Conservation (phyloP, 2,329 filamentous ascomycete species). For the Phoma sp. region DNA sequence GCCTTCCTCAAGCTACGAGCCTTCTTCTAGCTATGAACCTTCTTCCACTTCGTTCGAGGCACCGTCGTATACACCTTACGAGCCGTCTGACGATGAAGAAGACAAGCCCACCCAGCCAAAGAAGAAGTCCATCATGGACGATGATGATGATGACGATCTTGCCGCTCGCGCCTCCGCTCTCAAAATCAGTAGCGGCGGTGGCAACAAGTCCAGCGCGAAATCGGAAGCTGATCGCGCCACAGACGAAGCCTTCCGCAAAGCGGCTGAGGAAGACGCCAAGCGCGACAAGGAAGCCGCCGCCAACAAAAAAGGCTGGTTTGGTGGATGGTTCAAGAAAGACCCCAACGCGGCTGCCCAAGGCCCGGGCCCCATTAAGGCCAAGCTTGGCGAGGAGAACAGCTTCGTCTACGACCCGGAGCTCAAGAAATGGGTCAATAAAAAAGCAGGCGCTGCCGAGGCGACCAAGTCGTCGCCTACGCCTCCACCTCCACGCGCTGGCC, state of each 20-base stretch:
- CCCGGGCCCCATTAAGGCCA: conserved; percentile 81
- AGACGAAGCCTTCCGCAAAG: conserved; percentile 83
- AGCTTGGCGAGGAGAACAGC: conserved; percentile 89
- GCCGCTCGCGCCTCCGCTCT: conserved; percentile 58
- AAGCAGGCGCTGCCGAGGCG: conserved; percentile 68
- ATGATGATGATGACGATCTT: conserved; percentile 76
- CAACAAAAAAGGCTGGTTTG: conserved; percentile 69
- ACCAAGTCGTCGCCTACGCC: conserved; percentile 67
- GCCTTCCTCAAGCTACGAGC: conserved; percentile 21
- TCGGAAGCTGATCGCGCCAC: conserved; percentile 71
- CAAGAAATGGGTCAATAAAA: conserved; percentile 98
- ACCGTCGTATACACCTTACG: conserved; percentile 54
- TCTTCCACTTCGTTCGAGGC: conserved; percentile 29
- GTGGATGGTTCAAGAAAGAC: conserved; percentile 81
- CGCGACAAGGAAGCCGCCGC: conserved; percentile 53
- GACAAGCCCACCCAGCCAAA: conserved; percentile 55
- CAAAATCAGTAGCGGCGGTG: conserved; percentile 39
- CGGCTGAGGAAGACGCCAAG: conserved; percentile 75
- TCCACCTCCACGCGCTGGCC: conserved; percentile 73
- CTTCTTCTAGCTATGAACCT: conserved; percentile 28
- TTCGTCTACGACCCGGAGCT: conserved; percentile 96
- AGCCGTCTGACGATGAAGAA: conserved; percentile 55
- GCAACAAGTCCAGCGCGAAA: conserved; percentile 59
- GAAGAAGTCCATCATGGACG: conserved; percentile 81
- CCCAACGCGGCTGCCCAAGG: conserved; percentile 59